Conservation (phyloP, 768 basidiomycete genomes). For the Zangia roseola region DNA sequence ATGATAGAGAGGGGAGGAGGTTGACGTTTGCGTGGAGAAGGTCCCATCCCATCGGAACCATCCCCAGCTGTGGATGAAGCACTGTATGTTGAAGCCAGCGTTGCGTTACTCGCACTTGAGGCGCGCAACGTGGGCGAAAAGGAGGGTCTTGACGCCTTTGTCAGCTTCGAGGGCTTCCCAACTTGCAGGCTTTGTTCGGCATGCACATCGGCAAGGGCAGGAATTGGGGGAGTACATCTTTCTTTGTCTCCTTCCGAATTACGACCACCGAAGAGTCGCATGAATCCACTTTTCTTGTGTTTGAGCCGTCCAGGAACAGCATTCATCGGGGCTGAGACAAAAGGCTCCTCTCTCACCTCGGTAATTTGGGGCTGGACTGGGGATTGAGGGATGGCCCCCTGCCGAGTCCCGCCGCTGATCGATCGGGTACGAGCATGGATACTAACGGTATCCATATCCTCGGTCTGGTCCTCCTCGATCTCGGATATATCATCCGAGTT, state of each 20-base stretch:
- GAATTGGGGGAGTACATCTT: conserved; percentile 53
- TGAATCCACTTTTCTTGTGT: conserved; percentile 80
- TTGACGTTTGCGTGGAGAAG: conserved; percentile 26
- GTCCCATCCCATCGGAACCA: conserved; percentile 19
- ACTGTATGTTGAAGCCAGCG: conserved; percentile 15
- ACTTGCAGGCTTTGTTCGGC: conserved; percentile 22
- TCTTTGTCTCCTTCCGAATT: conserved; percentile 34
- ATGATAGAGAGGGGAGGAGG: conserved; percentile 32
- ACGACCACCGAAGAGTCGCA: conserved; percentile 69
- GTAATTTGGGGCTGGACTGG: conserved; percentile 36
- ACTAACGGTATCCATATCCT: conserved; percentile 25
- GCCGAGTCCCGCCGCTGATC: conserved; percentile 57
- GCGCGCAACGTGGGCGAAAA: conserved; percentile 37
- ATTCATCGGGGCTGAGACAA: conserved; percentile 10
- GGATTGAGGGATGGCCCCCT: conserved; percentile 38
- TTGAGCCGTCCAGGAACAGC: conserved; percentile 49
- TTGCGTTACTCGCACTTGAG: conserved; percentile 6
- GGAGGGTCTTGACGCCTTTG: conserved; percentile 43
- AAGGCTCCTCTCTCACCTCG: conserved; percentile 45
- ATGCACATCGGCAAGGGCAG: conserved; percentile 43
- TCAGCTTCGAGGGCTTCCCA: conserved; percentile 28
- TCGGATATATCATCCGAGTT: conserved; percentile 31
- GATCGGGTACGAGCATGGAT: conserved; percentile 44
- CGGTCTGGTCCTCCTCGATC: conserved; percentile 14
- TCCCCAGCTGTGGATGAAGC: conserved; percentile 9